A percentile compares a stretch with the other conserved stretches of the same genome.
These are phyloP conservation scores for Tricholoma terreum DNA, from an alignment of 768 basidiomycete genomes.

Conservation along the genomic window DNA sequence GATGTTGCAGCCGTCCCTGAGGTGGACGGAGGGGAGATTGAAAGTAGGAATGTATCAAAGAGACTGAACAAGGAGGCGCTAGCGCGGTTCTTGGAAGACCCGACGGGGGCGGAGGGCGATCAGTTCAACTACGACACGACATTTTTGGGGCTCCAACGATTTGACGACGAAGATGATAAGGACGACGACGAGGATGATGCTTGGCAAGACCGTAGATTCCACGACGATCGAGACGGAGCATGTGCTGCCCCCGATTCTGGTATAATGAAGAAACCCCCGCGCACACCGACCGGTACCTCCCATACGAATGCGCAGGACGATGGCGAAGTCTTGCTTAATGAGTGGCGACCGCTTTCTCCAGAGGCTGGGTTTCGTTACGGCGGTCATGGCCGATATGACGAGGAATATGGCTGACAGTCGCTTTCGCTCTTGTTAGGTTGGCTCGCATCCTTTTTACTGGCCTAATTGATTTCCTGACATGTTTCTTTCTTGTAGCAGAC, in stretches of 20 bases:
- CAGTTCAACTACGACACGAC: conserved; percentile 3
- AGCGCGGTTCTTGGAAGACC: conserved; percentile 43
- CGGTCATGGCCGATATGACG: conserved; percentile 27
- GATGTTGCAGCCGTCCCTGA: not conserved
- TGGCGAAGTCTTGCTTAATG: conserved; percentile 14
- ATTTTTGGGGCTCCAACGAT: conserved; percentile 13
- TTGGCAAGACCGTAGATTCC: conserved; percentile 1
- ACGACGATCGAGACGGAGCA: not conserved
- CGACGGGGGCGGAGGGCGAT: conserved; percentile 14
- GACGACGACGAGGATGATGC: conserved; percentile 16
- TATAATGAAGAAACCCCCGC: not conserved
- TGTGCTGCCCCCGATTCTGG: not conserved
- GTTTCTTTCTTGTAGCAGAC: not conserved
- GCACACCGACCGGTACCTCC: not conserved
- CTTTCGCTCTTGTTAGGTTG: not conserved
- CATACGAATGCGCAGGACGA: not conserved
- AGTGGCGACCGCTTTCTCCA: conserved; percentile 24
- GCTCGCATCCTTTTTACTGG: not conserved
- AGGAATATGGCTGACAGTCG: conserved; percentile 35
- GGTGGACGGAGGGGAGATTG: conserved; percentile 13
- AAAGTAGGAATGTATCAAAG: conserved; percentile 22
- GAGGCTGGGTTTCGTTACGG: conserved; percentile 1
- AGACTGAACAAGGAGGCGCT: conserved; percentile 59
- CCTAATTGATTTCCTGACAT: not conserved
- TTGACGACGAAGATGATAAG: conserved; percentile 12